Base-by-base conservation (phyloP, 441 rosid species). In the Corymbia citriodora region DNA sequence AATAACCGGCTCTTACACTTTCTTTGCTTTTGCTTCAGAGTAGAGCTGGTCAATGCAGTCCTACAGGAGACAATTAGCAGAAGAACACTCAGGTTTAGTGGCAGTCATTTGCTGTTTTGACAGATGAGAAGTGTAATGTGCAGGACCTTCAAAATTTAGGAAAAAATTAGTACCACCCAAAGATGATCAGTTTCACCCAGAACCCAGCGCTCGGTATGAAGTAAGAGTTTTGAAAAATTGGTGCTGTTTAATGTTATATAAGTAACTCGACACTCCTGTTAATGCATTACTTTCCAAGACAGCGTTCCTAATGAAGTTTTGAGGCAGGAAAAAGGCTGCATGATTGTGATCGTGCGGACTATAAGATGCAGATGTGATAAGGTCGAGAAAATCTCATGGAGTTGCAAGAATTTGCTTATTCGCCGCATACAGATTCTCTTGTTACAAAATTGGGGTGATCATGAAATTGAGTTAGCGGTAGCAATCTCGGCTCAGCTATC, bases 21-120 rank as follows among this genome's bases (percentile, higher is more conserved):
- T 95, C 36, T 90, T 89, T 86, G 87, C 93, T 95, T 97, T 97
- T 81, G 96, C 96, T 94, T 95, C 98, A 36, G 49, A 89, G 92
- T 98, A 98, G 87, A 96, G 94, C 91, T 95, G 92, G 92, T 97
- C 97, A 81, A 98, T 87, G 85, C 92, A 91, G 88, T 88, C 95
- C 99, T 97, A 93, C 93, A 92, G 61, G 49, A 81, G 14, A 86
- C 68, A 14, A 14, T 89, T 52, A 83, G 68, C 72, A 89, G 23
- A 19, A 87, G 79, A 19, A 31, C 48, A 33, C 21, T 31, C 52
- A 29, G 50, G 52, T 23, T 23, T 79, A 79, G 85, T 0, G 6
- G 6, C 17, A 79, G 85, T 79, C 52, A 45, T 45, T 1, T 12
- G 52, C 85, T 23, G 85, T 27, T 79, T 79, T 45, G n/a, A 45